Evolutionary conservation across 2,329 filamentous ascomycete species (phyloP), one percentile per base, ranked within the genome.

Genomic region (Xylaria multiplex): DNA sequence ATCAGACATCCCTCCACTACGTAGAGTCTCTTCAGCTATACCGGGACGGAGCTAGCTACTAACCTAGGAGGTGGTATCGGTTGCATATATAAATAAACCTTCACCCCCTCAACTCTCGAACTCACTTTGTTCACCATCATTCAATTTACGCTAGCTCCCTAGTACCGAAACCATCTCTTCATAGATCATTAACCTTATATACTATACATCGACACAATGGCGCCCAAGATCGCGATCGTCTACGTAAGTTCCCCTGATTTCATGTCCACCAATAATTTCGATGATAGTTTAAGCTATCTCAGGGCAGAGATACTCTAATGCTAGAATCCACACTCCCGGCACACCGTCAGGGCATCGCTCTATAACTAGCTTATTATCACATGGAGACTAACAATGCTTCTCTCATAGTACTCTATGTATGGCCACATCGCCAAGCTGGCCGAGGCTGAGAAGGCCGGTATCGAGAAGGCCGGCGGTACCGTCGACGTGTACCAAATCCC

Each of bases 371-470:
- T n/a, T 2, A 9, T 55, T 14, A 30, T 59, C 35, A 24, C 40
- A 66, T 9, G 53, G 8, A 53, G 50, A 67, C 70, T 72, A 63
- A 74, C 66, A 40, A 59, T 61, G 30, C 13, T n/a, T 40, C 37
- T 60, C 4, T 60, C 40, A 40, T 68, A 96, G 92, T 97, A 97
- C 84, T 96, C 93, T 72, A 92, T 93, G 88, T 97, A 96, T 83
- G 95, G 96, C 82, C 94, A 97, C 83, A 91, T 97, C 81, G 83
- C 86, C 81, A 82, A 89, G 78, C 81, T 97, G 75, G 96, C 95
- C 76, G 89, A 96, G 80, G 93, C 93, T 70, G 94, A 98, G 85
- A 92, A 94, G 86, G 89, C 87, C 77, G 96, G 96, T 78, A 92
- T 97, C 77, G 90, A 94, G 83, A 88, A 90, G 77, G 93, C 93